Conservation (phyloP, 2,329 filamentous ascomycete species). For the Talaromyces pinophilus region DNA sequence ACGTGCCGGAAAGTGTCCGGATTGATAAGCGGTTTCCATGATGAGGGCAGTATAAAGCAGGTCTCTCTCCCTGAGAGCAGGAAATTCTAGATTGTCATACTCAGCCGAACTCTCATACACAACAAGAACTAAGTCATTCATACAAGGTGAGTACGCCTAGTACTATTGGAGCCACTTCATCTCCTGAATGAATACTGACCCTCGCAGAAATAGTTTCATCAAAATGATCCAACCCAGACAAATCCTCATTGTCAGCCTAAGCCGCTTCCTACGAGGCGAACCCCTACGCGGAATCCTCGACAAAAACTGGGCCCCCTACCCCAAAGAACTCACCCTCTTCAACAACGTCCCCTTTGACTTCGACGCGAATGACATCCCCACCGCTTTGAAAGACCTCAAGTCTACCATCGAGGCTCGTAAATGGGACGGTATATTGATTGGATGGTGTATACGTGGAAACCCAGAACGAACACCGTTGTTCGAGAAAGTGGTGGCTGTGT, state of each 20-base stretch:
- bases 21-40: neutral
- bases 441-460: slow-evolving; percentile 16
- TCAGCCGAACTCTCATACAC: too few species aligned
- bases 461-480: neutral
- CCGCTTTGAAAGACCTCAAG: neutral
- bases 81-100: neutral
- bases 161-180: too few species aligned
- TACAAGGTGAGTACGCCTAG: neutral
- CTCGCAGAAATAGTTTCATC: neutral
- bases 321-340: neutral
- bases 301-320: neutral
- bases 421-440: slow-evolving; percentile 13
- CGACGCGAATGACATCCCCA: neutral
- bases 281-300: neutral
- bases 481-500: slow-evolving; percentile 5
- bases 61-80: neutral
- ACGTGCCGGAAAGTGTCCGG: neutral
- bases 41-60: neutral
- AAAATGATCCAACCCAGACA: neutral
- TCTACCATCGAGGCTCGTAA: neutral
- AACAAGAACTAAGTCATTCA: neutral
- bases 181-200: too few species aligned
- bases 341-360: slow-evolving; percentile 7
- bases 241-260: slow-evolving; percentile 9
- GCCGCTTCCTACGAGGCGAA: neutral